phyloP scores from a whole-genome alignment of 1,284 basidiomycete species.

The Tilletiaria anomala region DNA sequence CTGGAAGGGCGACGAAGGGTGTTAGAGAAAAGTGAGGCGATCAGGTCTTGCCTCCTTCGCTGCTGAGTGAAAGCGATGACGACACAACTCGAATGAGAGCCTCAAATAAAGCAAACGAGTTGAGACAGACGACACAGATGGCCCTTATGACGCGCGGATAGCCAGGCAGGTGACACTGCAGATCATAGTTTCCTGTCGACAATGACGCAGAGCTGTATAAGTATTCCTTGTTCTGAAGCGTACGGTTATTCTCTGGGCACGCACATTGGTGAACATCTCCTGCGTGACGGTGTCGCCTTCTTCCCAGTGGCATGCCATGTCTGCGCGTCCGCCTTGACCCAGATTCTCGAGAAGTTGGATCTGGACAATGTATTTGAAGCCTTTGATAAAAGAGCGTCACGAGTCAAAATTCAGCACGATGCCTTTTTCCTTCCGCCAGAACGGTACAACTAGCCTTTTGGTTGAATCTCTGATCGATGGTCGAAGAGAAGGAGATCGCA shows the following conservation, averaged over 20 bases:
- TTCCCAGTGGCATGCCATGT: constrained; percentile 26
- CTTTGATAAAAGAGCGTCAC: too few species aligned
- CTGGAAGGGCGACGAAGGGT: too few species aligned
- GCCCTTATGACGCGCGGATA: constrained; percentile 10
- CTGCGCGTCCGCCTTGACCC: constrained; percentile 24
- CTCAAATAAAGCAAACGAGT: too few species aligned
- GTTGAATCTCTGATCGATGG: constrained; percentile 20
- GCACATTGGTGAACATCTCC: constrained; percentile 21
- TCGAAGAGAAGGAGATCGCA: too few species aligned
- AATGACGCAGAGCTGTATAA: neutral
- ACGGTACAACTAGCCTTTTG: constrained; percentile 14
- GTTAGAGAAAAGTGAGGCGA: too few species aligned
- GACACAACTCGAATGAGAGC: too few species aligned
- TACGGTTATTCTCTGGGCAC: constrained; percentile 1
- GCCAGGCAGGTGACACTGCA: constrained; percentile 20
- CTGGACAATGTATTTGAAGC: constrained; percentile 26
- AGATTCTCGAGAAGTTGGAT: constrained; percentile 25
- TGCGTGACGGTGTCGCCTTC: constrained; percentile 19
- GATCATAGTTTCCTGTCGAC: constrained; percentile 15
- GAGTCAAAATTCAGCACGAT: too few species aligned
- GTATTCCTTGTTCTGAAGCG: too few species aligned
- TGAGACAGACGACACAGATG: too few species aligned
- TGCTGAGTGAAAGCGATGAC: too few species aligned
- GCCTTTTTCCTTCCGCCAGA: too few species aligned
- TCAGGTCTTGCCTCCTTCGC: too few species aligned